Percentiles rank a stretch among this genome's conserved stretches.
Conservation (phyloP, 2,329 filamentous ascomycete genomes). For the Nannizziopsis barbatae region DNA sequence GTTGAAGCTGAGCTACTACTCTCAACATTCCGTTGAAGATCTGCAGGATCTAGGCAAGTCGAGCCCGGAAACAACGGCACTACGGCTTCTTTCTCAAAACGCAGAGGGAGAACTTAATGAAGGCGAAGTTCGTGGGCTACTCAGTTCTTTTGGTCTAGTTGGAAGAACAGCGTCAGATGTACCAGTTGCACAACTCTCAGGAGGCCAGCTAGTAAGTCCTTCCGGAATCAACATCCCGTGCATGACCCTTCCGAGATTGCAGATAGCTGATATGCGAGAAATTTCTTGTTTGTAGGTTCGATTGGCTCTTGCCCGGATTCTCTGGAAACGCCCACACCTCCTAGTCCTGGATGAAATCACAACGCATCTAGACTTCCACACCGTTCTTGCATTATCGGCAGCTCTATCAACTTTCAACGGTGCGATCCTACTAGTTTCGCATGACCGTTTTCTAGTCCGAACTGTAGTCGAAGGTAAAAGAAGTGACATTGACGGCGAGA, state of each 20-base stretch:
- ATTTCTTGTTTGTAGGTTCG: constrained; percentile 32
- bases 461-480: constrained; percentile 56
- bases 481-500: constrained; percentile 30
- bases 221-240: neutral
- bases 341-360: constrained; percentile 72
- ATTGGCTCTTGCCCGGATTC: constrained; percentile 55
- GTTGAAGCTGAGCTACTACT: constrained; percentile 63
- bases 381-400: constrained; percentile 57
- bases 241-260: constrained; percentile 25
- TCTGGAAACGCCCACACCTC: constrained; percentile 59
- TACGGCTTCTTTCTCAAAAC: constrained; percentile 51
- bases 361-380: constrained; percentile 75
- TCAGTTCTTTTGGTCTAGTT: constrained; percentile 58
- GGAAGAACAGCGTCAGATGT: constrained; percentile 63
- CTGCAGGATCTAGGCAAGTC: constrained; percentile 48
- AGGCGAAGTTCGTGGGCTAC: constrained; percentile 54
- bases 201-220: constrained; percentile 58
- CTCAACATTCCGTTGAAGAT: constrained; percentile 64
- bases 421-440: constrained; percentile 64
- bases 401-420: constrained; percentile 60
- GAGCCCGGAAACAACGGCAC: constrained; percentile 49
- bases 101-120: constrained; percentile 47
- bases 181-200: constrained; percentile 60
- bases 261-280: constrained; percentile 19
- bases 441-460: constrained; percentile 72